Base-by-base conservation (phyloP, 108 stramenopile genomes). In the Pseudonitzschia multiseries region DNA sequence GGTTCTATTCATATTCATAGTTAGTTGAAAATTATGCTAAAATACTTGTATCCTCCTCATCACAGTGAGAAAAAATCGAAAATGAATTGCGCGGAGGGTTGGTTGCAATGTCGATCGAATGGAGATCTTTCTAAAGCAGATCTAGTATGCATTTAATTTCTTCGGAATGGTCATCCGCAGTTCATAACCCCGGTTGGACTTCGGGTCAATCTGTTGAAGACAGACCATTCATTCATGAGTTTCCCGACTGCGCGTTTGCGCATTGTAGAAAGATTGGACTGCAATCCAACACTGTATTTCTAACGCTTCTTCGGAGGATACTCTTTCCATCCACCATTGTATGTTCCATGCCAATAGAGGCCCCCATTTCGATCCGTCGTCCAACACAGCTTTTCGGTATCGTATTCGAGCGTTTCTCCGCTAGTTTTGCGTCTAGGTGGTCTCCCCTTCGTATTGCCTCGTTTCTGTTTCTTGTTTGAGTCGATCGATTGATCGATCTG, bases 341-440 rank as follows among this genome's bases (percentile, higher is more conserved):
- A 59, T 59, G 57, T 59, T 14, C 57, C 57, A 31, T 59, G 57
- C 57, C 57, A 59, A 15, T 59, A 59, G 29, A 59, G 57, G 10
- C 57, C 57, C 26, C 57, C 57, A 31, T 59, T 22, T 27, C 57
- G 22, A 9, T 28, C 29, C 24, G 57, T 59, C 24, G 8, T 59
- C 57, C 57, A 59, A n/a, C 57, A 59, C 6, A 27, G 24, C 26
- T 27, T 59, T 15, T 59, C 27, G 0, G 57, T 13, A 59, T 59
- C 57, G 57, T 59, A 59, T 27, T 59, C 57, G 13, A 59, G 22
- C 27, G 57, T 27, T 59, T 59, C 57, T 59, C 22, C 57, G 29
- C 29, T 31, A 59, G 15, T 59, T 59, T 27, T 28, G 15, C 15
- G 14, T 8, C 26, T 59, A 8, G 57, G 57, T 27, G 24, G 57